A percentile compares a stretch with the other conserved stretches of the same genome.
Evolutionary conservation across 768 basidiomycete genomes (phyloP).

Genomic region (Mycena amicta): DNA sequence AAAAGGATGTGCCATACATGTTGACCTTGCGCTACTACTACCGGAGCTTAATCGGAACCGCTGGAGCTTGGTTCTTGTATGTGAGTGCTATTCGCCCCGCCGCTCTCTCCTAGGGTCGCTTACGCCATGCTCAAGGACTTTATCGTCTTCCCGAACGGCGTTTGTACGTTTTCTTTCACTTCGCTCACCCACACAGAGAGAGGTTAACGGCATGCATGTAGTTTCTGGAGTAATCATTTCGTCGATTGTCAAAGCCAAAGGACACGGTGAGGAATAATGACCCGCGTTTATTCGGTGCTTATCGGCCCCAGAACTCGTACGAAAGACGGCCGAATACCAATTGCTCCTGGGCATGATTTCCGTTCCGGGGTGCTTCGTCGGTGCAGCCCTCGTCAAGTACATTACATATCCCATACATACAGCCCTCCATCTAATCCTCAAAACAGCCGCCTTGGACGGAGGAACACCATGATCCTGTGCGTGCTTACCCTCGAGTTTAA

Average conservation of each 20-base stretch:
- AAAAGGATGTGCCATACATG: conserved; percentile 64
- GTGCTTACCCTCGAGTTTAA: background rate
- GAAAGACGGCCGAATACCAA: conserved; percentile 65
- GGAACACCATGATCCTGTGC: conserved; percentile 49
- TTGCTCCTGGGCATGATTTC: conserved; percentile 64
- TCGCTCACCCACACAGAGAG: no score
- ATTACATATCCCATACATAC: conserved; percentile 31
- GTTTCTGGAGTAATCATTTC: conserved; percentile 57
- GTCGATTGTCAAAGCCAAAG: conserved; percentile 17
- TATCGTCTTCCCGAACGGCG: conserved; percentile 71
- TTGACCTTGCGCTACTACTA: conserved; percentile 67
- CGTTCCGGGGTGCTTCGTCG: conserved; percentile 62
- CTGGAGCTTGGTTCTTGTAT: conserved; percentile 76
- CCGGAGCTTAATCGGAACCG: conserved; percentile 69
- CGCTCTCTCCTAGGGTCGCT: background rate
- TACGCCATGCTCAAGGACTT: conserved; percentile 7
- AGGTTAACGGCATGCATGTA: background rate
- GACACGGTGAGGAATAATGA: conserved; percentile 6
- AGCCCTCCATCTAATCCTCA: conserved; percentile 37
- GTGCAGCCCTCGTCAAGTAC: conserved; percentile 38
- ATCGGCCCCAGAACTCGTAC: conserved; percentile 17
- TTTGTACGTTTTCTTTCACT: conserved; percentile 44
- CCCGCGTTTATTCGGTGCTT: background rate
- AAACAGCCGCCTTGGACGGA: conserved; percentile 56
- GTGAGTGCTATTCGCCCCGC: conserved; percentile 50